These are phyloP conservation scores for Chalaropsis ovoidea DNA, from an alignment of 2,329 filamentous ascomycete genomes.

Conservation along the genomic window DNA sequence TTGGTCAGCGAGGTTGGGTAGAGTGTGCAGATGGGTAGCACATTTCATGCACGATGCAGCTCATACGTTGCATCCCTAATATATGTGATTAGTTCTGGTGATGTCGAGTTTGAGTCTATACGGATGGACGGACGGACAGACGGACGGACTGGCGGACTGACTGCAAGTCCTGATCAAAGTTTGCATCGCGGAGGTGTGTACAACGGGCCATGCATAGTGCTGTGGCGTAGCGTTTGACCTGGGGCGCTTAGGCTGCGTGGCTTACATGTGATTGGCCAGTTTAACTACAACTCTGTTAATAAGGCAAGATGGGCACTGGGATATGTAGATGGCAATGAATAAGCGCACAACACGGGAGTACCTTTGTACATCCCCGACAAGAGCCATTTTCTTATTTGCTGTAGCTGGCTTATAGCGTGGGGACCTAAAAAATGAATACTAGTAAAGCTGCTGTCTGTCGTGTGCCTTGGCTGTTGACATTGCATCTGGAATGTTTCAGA, in stretches of 20 bases:
- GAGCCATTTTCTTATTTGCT: too few relatives aligned
- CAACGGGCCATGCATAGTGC: background rate
- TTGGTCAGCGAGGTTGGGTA: background rate
- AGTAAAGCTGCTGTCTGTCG: too few relatives aligned
- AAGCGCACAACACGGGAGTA: background rate
- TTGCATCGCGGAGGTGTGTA: background rate
- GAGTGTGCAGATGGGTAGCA: background rate
- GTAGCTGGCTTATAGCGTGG: too few relatives aligned
- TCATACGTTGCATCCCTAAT: background rate
- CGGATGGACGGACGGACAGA: too few relatives aligned
- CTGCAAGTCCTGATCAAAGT: too few relatives aligned
- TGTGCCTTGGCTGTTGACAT: too few relatives aligned
- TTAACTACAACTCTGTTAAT: constrained; percentile 1
- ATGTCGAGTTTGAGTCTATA: background rate
- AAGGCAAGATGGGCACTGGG: too few relatives aligned
- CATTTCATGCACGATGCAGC: background rate
- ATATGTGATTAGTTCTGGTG: background rate
- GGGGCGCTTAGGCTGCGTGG: constrained; percentile 7
- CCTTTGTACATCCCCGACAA: too few relatives aligned
- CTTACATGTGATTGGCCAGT: constrained; percentile 17
- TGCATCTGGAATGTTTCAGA: background rate
- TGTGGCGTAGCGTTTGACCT: constrained; percentile 4
- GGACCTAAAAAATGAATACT: too few relatives aligned
- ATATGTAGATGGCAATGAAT: background rate
- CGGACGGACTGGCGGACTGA: background rate